These are phyloP conservation scores for Aspergillus nidulans DNA, from an alignment of 495 filamentous ascomycete species.

Conservation along the genomic window DNA sequence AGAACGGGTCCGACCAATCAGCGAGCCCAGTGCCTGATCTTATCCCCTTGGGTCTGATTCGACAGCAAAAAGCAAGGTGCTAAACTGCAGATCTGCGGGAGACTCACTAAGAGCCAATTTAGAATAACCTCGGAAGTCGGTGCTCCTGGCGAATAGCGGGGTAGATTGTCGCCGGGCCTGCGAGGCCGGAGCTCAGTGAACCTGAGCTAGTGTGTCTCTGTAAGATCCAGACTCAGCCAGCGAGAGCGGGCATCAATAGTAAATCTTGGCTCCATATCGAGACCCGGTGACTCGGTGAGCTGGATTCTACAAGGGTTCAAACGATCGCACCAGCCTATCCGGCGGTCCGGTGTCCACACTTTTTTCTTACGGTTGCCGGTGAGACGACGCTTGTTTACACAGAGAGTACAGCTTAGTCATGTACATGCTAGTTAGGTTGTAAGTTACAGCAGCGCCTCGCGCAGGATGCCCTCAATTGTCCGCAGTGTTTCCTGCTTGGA, in stretches of 20 bases:
- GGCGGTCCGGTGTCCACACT: background rate
- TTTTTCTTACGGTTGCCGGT: background rate
- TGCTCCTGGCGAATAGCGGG: background rate
- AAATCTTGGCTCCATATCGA: background rate
- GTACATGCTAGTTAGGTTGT: too few species aligned
- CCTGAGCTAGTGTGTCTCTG: background rate
- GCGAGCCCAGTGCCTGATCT: background rate
- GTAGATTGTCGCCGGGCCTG: background rate
- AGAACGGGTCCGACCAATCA: background rate
- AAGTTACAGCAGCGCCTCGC: constrained; percentile 23
- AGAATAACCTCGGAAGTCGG: background rate
- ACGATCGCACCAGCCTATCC: background rate
- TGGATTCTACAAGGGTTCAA: background rate
- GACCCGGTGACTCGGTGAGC: background rate
- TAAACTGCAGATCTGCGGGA: constrained; percentile 13
- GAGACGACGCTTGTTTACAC: too few species aligned
- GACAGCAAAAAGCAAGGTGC: background rate
- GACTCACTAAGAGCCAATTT: constrained; percentile 3
- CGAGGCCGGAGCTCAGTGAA: background rate
- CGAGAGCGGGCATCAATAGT: too few species aligned
- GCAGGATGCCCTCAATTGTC: constrained; percentile 43
- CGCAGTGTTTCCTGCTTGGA: constrained; percentile 45
- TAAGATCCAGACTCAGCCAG: background rate
- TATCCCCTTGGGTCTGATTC: background rate
- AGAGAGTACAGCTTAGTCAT: too few species aligned